These are phyloP conservation scores for Bipolaris cookei DNA, from an alignment of 2,329 filamentous ascomycete species.

Conservation along the genomic window DNA sequence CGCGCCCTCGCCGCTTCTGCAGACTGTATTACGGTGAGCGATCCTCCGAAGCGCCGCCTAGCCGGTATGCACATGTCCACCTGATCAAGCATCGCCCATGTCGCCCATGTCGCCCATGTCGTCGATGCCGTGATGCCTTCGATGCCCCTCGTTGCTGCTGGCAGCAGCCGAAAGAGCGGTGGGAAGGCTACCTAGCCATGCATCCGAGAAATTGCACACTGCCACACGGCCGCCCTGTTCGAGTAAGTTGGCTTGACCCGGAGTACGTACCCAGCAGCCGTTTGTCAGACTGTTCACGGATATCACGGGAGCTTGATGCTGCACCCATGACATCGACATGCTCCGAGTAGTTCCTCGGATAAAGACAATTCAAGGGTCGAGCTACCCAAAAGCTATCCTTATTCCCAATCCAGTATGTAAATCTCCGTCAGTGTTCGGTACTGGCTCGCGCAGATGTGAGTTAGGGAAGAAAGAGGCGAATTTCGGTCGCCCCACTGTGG, in stretches of 20 bases:
- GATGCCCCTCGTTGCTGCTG: slow-evolving; percentile 11
- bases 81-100: slow-evolving; percentile 24
- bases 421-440: slow-evolving; percentile 6
- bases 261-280: slow-evolving; percentile 2
- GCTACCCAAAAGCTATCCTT: background rate
- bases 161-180: slow-evolving; percentile 31
- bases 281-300: slow-evolving; percentile 3
- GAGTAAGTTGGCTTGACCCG: slow-evolving; percentile 9
- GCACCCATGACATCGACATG: background rate
- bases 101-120: slow-evolving; percentile 6
- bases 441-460: slow-evolving; percentile 11
- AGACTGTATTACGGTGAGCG: slow-evolving; percentile 22
- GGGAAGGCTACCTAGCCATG: slow-evolving; percentile 16
- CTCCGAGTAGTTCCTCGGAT: background rate
- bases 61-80: slow-evolving; percentile 26
- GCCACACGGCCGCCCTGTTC: slow-evolving; percentile 5
- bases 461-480: slow-evolving; percentile 3
- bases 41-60: slow-evolving; percentile 24
- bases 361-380: background rate
- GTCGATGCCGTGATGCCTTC: too few species aligned
- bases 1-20: slow-evolving; percentile 7
- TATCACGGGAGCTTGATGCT: slow-evolving; percentile 3
- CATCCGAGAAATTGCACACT: slow-evolving; percentile 7
- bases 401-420: slow-evolving; percentile 6
- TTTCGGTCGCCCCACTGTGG: slow-evolving; percentile 13